phyloP scores from a whole-genome alignment of 2,329 filamentous ascomycete species.

The Phoma sp. region DNA sequence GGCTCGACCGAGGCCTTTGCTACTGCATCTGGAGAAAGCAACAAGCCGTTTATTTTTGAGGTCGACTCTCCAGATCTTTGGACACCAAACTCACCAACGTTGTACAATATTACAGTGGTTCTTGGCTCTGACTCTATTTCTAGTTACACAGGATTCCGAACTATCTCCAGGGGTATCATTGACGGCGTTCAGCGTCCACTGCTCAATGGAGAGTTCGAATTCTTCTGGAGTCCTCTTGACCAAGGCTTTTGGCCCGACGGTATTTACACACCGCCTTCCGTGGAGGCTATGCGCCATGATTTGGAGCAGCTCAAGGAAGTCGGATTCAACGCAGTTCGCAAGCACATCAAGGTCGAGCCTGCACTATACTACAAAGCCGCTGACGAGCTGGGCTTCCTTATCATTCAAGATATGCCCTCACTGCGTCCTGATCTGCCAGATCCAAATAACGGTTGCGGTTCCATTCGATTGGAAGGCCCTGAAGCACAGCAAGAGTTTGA shows the following conservation, averaged over 20 bases:
- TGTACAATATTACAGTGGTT: slow-evolving; percentile 69
- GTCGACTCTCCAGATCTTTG: slow-evolving; percentile 65
- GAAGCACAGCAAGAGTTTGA: slow-evolving; percentile 68
- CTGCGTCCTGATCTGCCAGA: slow-evolving; percentile 44
- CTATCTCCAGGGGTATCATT: slow-evolving; percentile 62
- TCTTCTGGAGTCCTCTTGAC: slow-evolving; percentile 71
- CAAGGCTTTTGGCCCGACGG: slow-evolving; percentile 77
- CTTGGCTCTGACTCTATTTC: slow-evolving; percentile 60
- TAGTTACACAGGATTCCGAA: slow-evolving; percentile 74
- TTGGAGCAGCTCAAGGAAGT: slow-evolving; percentile 67
- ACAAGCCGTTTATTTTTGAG: slow-evolving; percentile 60
- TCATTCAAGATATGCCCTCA: slow-evolving; percentile 76
- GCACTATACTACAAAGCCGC: slow-evolving; percentile 72
- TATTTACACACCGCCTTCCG: slow-evolving; percentile 67
- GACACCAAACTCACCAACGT: slow-evolving; percentile 66
- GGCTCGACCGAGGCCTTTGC: slow-evolving; percentile 50
- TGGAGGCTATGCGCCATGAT: slow-evolving; percentile 72
- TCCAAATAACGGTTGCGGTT: slow-evolving; percentile 19
- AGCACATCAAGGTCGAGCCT: slow-evolving; percentile 73
- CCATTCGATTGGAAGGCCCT: slow-evolving; percentile 24
- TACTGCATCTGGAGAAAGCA: slow-evolving; percentile 54
- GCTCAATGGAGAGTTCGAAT: slow-evolving; percentile 72
- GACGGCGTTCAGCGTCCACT: slow-evolving; percentile 66
- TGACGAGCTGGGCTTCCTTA: slow-evolving; percentile 68
- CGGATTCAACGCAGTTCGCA: slow-evolving; percentile 73